These are phyloP conservation scores for Trypanosomatidae sp. DNA, from an alignment of 208 protist species.

Conservation along the genomic window DNA sequence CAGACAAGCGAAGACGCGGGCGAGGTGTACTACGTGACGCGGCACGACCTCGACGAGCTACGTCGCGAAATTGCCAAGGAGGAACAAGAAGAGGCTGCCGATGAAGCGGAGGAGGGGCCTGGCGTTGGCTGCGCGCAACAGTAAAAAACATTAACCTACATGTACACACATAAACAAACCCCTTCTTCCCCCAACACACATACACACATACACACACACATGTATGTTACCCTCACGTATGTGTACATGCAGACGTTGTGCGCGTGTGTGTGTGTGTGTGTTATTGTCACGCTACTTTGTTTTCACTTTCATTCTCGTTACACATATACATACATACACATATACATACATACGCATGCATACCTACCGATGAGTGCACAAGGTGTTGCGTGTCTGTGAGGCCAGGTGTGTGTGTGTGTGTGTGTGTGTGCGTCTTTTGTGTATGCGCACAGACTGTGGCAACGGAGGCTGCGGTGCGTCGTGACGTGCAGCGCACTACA, in stretches of 20 bases:
- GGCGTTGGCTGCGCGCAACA: slow-evolving; percentile 27
- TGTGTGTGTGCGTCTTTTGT: not conserved
- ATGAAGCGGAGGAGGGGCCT: slow-evolving; percentile 26
- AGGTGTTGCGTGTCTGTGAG: not conserved
- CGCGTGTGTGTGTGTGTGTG: not conserved
- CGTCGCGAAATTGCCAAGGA: slow-evolving; percentile 27
- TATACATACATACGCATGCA: too few relatives aligned
- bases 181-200: not conserved
- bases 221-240: not conserved
- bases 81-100: slow-evolving; percentile 29
- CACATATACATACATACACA: too few relatives aligned
- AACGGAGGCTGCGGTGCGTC: not conserved
- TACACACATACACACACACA: not conserved
- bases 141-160: slow-evolving; percentile 9
- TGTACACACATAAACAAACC: not conserved
- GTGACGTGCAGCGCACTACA: not conserved
- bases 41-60: slow-evolving; percentile 7
- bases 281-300: not conserved
- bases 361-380: not conserved
- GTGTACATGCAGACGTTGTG: not conserved
- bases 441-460: not conserved
- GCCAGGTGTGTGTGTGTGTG: slow-evolving; percentile 1
- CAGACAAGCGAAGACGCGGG: not conserved
- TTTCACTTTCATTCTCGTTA: not conserved
- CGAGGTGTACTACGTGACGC: not conserved